Evolutionary conservation across 129 eudicot genomes (phyloP).

Genomic region (Logfia minima): DNA sequence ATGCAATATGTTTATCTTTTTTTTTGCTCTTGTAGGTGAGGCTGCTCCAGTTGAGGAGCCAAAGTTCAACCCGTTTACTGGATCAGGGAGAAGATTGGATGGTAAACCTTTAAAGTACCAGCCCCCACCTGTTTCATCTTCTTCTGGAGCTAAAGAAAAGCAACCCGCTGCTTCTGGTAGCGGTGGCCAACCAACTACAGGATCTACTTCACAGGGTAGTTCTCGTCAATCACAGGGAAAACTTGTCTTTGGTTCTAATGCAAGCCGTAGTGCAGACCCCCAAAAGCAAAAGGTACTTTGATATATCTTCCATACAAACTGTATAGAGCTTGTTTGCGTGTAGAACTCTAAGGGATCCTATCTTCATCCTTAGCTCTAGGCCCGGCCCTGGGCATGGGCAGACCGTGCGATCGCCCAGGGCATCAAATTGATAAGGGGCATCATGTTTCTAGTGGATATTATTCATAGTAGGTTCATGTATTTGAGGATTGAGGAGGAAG

Average conservation of each 20-base stretch:
- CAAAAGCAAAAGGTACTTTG: conserved; percentile 74
- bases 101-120: conserved; percentile 67
- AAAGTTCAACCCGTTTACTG: conserved; percentile 82
- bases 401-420: no score
- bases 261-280: conserved; percentile 42
- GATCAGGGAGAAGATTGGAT: conserved; percentile 76
- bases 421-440: no score
- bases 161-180: conserved; percentile 42
- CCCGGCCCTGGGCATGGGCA: no score
- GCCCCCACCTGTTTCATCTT: conserved; percentile 58
- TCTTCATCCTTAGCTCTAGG: neutral
- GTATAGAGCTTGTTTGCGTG: neutral
- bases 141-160: conserved; percentile 50
- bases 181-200: conserved; percentile 43
- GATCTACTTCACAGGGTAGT: conserved; percentile 56
- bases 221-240: conserved; percentile 84
- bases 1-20: neutral
- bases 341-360: neutral
- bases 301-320: neutral
- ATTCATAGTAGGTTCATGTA: no score
- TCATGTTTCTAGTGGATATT: no score
- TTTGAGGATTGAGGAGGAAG: no score
- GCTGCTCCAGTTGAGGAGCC: conserved; percentile 70
- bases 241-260: conserved; percentile 85
- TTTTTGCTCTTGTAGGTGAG: conserved; percentile 38